Evolutionary conservation across 495 filamentous ascomycete genomes (phyloP).

Genomic region (Aspergillus mulundensis): DNA sequence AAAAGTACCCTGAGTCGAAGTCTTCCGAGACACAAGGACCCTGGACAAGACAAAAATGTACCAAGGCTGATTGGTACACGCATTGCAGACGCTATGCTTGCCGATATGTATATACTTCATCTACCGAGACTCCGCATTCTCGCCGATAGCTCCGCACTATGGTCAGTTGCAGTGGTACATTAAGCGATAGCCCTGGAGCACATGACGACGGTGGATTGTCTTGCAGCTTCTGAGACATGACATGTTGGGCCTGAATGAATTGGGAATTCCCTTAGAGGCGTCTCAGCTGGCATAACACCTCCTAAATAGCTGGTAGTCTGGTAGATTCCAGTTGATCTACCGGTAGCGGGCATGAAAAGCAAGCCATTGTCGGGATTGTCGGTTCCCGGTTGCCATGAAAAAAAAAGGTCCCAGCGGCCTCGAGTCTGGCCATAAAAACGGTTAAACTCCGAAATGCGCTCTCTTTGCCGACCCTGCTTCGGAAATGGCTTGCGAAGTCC

Average conservation of each 20-base stretch:
- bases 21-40: too few relatives aligned
- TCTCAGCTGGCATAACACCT: too few relatives aligned
- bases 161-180: neutral
- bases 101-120: too few relatives aligned
- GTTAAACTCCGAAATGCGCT: neutral
- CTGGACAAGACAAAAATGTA: too few relatives aligned
- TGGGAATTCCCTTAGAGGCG: too few relatives aligned
- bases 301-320: too few relatives aligned
- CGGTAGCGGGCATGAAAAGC: neutral
- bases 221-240: neutral
- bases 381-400: neutral
- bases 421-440: neutral
- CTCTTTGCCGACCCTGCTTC: neutral
- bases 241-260: conserved; percentile 1
- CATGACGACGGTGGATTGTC: too few relatives aligned
- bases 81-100: too few relatives aligned
- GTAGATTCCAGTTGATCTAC: neutral
- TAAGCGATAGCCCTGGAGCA: neutral
- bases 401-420: neutral
- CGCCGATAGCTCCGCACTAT: too few relatives aligned
- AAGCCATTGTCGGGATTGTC: neutral
- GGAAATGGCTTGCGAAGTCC: neutral
- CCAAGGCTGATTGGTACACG: too few relatives aligned
- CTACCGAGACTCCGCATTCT: too few relatives aligned
- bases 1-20: too few relatives aligned